Evolutionary conservation across 257 asterid genomes (phyloP).

Genomic region (Datura wrightii): DNA sequence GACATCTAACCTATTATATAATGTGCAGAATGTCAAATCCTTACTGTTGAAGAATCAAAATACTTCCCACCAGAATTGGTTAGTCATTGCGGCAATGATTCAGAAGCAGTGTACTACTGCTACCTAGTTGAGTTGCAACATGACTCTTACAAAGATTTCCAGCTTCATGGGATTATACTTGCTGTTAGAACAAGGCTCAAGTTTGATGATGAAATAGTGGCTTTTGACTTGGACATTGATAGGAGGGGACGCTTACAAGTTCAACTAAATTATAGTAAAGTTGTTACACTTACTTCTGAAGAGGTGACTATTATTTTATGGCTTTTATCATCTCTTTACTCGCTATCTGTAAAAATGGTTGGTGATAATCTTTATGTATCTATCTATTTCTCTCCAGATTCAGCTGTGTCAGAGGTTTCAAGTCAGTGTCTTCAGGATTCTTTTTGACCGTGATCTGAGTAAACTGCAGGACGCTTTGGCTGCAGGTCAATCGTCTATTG

Average conservation of each 20-base stretch:
- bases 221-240: slow-evolving; percentile 59
- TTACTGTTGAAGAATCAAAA: slow-evolving; percentile 46
- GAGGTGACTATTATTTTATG: slow-evolving; percentile 49
- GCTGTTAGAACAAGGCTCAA: slow-evolving; percentile 61
- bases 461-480: slow-evolving; percentile 43
- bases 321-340: background rate
- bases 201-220: slow-evolving; percentile 42
- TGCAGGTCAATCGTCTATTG: slow-evolving; percentile 32
- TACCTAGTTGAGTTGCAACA: slow-evolving; percentile 58
- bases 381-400: slow-evolving; percentile 54
- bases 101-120: slow-evolving; percentile 45
- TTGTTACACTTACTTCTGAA: slow-evolving; percentile 42
- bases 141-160: slow-evolving; percentile 42
- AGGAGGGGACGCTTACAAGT: slow-evolving; percentile 49
- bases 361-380: background rate
- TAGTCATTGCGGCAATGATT: slow-evolving; percentile 35
- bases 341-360: background rate
- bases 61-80: slow-evolving; percentile 75
- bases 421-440: slow-evolving; percentile 52
- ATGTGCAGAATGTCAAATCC: slow-evolving; percentile 50
- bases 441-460: slow-evolving; percentile 55
- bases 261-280: slow-evolving; percentile 45
- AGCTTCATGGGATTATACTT: slow-evolving; percentile 57
- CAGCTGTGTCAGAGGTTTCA: slow-evolving; percentile 64
- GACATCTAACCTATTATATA: background rate